phyloP scores from a whole-genome alignment of 352 stramenopile genomes.

The Globisporangium echinulatum region DNA sequence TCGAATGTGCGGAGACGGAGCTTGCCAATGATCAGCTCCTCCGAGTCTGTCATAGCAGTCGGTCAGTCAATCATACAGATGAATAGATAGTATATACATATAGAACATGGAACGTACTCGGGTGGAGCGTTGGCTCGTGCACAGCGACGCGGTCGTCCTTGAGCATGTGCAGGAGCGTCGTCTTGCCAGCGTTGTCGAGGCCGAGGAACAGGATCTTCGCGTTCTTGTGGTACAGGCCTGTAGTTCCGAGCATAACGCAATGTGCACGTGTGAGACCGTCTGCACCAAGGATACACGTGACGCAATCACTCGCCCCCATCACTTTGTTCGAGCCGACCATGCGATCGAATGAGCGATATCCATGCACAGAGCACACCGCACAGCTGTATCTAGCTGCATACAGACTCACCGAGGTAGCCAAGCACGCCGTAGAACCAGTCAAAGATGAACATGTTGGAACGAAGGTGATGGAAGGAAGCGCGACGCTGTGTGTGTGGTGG shows the following conservation, averaged over 20 bases:
- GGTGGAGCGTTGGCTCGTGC: constrained; percentile 95
- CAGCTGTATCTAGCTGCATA: too few species aligned
- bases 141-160: constrained; percentile 97
- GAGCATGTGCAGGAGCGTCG: constrained; percentile 99
- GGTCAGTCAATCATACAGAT: not conserved
- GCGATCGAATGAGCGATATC: not conserved
- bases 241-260: too few species aligned
- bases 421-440: constrained; percentile 96
- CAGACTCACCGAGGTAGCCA: constrained; percentile 84
- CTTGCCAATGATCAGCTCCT: constrained; percentile 93
- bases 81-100: not conserved
- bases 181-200: constrained; percentile 99
- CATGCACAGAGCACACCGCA: not conserved
- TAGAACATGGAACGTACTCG: constrained; percentile 45
- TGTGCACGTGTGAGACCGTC: not conserved
- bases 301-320: too few species aligned
- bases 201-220: constrained; percentile 99
- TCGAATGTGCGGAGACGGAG: constrained; percentile 99
- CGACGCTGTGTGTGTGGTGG: not conserved
- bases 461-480: not conserved
- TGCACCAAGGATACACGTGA: not conserved
- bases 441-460: constrained; percentile 87
- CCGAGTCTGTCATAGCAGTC: constrained; percentile 51
- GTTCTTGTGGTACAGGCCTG: constrained; percentile 99
- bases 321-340: too few species aligned